Conservation (phyloP, 768 basidiomycete species). For the Lyophyllum semitale region DNA sequence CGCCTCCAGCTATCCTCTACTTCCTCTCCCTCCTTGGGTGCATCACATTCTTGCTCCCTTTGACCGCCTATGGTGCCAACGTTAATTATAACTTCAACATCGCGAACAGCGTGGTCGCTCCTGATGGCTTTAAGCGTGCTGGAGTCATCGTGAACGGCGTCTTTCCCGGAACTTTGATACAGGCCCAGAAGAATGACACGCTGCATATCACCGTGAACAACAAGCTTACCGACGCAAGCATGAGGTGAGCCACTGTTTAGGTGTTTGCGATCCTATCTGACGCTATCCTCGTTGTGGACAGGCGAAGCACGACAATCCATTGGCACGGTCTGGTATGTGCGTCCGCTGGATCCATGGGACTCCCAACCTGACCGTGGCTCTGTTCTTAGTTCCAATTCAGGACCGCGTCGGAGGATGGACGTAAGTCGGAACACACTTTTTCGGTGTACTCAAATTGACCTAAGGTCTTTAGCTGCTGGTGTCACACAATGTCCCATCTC, state of each 20-base stretch:
- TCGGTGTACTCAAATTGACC: not conserved
- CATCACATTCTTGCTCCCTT: not conserved
- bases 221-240: conserved; percentile 29
- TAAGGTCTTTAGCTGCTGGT: conserved; percentile 17
- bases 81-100: conserved; percentile 30
- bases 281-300: conserved; percentile 4
- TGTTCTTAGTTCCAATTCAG: conserved; percentile 38
- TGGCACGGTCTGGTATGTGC: conserved; percentile 34
- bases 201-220: conserved; percentile 35
- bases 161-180: conserved; percentile 41
- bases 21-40: not conserved
- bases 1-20: no score
- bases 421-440: conserved; percentile 14
- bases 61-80: conserved; percentile 12
- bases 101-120: conserved; percentile 39
- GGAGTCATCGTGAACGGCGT: conserved; percentile 42
- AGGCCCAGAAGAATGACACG: conserved; percentile 37
- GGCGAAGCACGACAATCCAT: conserved; percentile 31
- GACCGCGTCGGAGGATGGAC: conserved; percentile 48
- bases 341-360: not conserved
- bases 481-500: conserved; percentile 44
- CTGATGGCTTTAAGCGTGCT: conserved; percentile 41
- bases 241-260: conserved; percentile 24
- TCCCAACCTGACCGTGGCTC: not conserved
- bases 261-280: not conserved